phyloP scores from a whole-genome alignment of 306 rosid species.

The Quercus glauca region DNA sequence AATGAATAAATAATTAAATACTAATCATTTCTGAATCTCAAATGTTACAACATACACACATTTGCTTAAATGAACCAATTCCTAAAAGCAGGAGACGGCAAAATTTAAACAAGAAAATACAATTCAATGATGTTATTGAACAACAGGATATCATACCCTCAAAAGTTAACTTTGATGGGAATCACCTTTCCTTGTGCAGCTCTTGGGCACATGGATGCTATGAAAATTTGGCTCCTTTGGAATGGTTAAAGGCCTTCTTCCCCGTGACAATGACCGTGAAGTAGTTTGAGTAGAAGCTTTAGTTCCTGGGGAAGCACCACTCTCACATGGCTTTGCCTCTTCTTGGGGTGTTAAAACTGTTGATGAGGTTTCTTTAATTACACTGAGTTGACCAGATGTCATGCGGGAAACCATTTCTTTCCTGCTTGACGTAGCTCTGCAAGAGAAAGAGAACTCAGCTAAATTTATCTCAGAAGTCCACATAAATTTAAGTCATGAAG shows the following conservation, averaged over 20 bases:
- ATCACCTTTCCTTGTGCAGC: slow-evolving; percentile 39
- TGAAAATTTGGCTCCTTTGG: slow-evolving; percentile 77
- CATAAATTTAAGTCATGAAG: not conserved
- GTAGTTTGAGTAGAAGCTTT: slow-evolving; percentile 11
- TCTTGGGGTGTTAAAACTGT: slow-evolving; percentile 29
- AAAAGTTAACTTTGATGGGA: not conserved
- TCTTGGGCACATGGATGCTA: slow-evolving; percentile 52
- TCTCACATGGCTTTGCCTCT: slow-evolving; percentile 33
- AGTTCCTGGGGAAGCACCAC: slow-evolving; percentile 24
- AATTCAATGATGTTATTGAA: slow-evolving; percentile 57
- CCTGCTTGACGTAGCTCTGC: slow-evolving; percentile 50
- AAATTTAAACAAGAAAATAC: not conserved
- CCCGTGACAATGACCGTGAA: slow-evolving; percentile 35
- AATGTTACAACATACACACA: not conserved
- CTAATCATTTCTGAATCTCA: not conserved
- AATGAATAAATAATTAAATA: not conserved
- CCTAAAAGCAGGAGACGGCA: not conserved
- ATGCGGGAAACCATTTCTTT: slow-evolving; percentile 34
- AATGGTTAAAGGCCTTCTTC: slow-evolving; percentile 47
- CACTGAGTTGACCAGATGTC: slow-evolving; percentile 35
- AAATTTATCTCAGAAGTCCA: not conserved
- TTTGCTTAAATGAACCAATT: not conserved
- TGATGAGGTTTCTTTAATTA: slow-evolving; percentile 44
- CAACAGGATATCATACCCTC: not conserved
- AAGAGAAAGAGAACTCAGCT: slow-evolving; percentile 9